phyloP scores from a whole-genome alignment of 2,329 filamentous ascomycete genomes.

The Fusarium sulawesiense region DNA sequence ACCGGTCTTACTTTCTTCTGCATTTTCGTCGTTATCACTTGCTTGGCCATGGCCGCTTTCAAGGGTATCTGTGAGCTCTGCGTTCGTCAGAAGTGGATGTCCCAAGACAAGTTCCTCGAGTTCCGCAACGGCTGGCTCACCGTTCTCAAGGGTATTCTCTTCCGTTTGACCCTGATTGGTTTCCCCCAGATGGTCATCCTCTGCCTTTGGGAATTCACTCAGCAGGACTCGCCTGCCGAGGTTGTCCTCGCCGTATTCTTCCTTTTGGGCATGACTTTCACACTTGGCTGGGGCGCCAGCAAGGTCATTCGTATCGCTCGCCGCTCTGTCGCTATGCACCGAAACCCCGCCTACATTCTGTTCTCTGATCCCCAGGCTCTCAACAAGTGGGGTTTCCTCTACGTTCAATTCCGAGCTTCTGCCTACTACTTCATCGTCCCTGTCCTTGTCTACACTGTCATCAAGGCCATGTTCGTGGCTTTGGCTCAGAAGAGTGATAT shows the following conservation, averaged over 20 bases:
- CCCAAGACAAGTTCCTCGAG: conserved; percentile 86
- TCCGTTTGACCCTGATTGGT: conserved; percentile 88
- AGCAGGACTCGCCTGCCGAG: conserved; percentile 84
- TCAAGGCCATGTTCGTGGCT: conserved; percentile 91
- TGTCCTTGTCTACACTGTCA: conserved; percentile 78
- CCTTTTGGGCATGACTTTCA: conserved; percentile 81
- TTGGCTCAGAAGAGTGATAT: conserved; percentile 77
- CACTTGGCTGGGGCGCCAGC: conserved; percentile 85
- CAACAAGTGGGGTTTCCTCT: conserved; percentile 98
- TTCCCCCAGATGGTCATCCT: conserved; percentile 92
- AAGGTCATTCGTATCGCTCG: conserved; percentile 92
- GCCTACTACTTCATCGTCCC: conserved; percentile 96
- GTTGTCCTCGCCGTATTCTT: conserved; percentile 91
- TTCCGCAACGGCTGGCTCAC: conserved; percentile 96
- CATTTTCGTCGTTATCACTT: conserved; percentile 81
- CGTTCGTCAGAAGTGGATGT: conserved; percentile 80
- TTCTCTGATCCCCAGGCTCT: conserved; percentile 94
- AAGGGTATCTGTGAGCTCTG: conserved; percentile 84
- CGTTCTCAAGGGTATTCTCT: conserved; percentile 92
- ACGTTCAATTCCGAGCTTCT: conserved; percentile 94
- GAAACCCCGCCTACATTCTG: conserved; percentile 95
- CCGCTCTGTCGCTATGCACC: conserved; percentile 89
- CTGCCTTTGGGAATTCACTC: conserved; percentile 93
- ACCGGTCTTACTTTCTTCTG: conserved; percentile 91
- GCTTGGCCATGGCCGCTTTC: conserved; percentile 79